Base-by-base conservation (phyloP, 2,329 filamentous ascomycete genomes). In the Juglanconis oblonga region DNA sequence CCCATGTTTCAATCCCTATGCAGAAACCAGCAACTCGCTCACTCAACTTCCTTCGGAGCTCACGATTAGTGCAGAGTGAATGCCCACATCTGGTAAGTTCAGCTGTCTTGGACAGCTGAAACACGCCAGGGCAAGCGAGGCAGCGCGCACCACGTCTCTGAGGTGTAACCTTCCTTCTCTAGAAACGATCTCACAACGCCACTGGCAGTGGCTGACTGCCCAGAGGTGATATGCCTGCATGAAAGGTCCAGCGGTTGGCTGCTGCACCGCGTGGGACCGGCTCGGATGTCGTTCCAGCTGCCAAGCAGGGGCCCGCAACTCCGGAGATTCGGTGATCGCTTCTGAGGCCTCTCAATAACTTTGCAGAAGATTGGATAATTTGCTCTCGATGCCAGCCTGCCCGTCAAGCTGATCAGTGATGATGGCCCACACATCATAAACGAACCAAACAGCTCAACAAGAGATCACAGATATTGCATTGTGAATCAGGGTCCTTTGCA, bases 101-200 rank as follows among this genome's bases (percentile, higher is more conserved):
- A 42, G 52, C 52, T 53, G 52, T 33, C 49, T 52, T 52, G 49
- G 33, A 52, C 35, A 29, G 52, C 38, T 53, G 24, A 53, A 53
- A 53, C 52, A 53, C 48, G 50, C 42, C 42, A 53, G 45, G 29
- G 33, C 14, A 47, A 24, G 42, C 49, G 29, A 52, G 36, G 44
- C 50, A 31, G 29, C 45, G 14, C 24, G 24, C 24, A 52, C 45
- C 29, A 44, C 29, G 14, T n/a, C 42, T 35, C 35, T 52, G 31
- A 51, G n/a, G 35, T 32, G 33, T 35, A 32, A 29, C 47, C 52
- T 44, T 44, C 52, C 47, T 38, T 47, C 9, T 17, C 17, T 47
- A 17, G 44, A n/a, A 47, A 47, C 42, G 7, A 5, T 24, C 14
- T 14, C 13, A 9, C 14, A 17, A 8, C 44, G n/a, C n/a, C 44